phyloP scores from a whole-genome alignment of 2,329 filamentous ascomycete genomes.

The Monosporascus sp. region DNA sequence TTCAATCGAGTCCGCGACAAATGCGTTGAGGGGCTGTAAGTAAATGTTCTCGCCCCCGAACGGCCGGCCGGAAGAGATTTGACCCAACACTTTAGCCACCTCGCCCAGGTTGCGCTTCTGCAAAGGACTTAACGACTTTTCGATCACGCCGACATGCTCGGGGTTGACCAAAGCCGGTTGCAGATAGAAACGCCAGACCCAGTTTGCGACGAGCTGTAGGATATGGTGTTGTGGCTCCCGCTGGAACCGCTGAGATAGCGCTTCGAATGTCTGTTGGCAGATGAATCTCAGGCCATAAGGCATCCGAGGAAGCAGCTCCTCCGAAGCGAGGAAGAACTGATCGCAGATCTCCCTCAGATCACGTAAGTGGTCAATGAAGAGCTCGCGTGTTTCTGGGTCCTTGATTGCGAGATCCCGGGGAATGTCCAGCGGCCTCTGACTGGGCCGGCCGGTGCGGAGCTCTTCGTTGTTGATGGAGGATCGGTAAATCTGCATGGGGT shows the following conservation, averaged over 20 bases:
- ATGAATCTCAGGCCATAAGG: constrained; percentile 90
- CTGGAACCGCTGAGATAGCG: constrained; percentile 70
- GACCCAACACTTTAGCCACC: constrained; percentile 85
- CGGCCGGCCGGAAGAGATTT: constrained; percentile 79
- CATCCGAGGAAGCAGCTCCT: constrained; percentile 81
- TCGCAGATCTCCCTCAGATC: constrained; percentile 93
- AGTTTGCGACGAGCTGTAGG: constrained; percentile 79
- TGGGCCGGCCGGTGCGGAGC: constrained; percentile 80
- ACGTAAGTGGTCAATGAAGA: constrained; percentile 91
- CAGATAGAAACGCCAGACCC: constrained; percentile 92
- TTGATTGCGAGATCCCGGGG: constrained; percentile 91
- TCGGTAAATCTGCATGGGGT: constrained; percentile 94
- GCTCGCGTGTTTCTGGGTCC: constrained; percentile 83
- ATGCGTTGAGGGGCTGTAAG: constrained; percentile 88
- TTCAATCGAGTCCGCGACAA: constrained; percentile 78
- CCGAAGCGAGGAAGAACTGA: constrained; percentile 75
- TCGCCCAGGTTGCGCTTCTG: constrained; percentile 90
- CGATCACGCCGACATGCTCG: constrained; percentile 88
- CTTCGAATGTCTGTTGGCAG: constrained; percentile 77
- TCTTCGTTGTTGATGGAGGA: constrained; percentile 97
- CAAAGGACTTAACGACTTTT: constrained; percentile 79
- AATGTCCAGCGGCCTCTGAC: constrained; percentile 75
- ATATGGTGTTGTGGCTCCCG: constrained; percentile 72
- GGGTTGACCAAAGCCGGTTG: constrained; percentile 85
- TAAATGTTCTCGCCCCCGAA: constrained; percentile 96